These are phyloP conservation scores for Botrytis aclada DNA, from an alignment of 2,329 filamentous ascomycete species.

Conservation along the genomic window DNA sequence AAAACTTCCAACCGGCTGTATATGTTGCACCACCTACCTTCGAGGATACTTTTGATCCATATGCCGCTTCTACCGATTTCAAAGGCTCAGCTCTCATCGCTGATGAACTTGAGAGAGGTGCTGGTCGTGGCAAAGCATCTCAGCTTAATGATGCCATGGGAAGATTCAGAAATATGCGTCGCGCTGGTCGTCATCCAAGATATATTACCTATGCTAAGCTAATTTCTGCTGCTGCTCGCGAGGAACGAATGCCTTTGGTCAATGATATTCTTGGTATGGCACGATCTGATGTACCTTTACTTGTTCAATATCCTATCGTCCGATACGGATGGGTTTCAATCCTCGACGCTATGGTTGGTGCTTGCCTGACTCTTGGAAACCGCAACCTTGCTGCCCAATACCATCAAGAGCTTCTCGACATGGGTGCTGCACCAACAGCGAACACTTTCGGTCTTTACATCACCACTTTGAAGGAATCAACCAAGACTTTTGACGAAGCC, in stretches of 20 bases:
- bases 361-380: conserved; percentile 79
- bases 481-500: conserved; percentile 96
- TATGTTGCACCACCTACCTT: conserved; percentile 58
- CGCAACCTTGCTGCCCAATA: conserved; percentile 78
- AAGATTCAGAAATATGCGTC: conserved; percentile 90
- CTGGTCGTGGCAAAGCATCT: conserved; percentile 58
- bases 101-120: conserved; percentile 80
- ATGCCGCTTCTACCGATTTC: conserved; percentile 86
- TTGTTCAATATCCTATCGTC: conserved; percentile 80
- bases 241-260: conserved; percentile 76
- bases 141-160: conserved; percentile 76
- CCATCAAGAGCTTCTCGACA: conserved; percentile 86
- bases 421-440: conserved; percentile 87
- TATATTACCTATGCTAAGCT: conserved; percentile 98
- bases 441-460: conserved; percentile 99
- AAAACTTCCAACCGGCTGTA: conserved; percentile 49
- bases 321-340: conserved; percentile 96
- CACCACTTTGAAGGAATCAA: conserved; percentile 95
- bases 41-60: conserved; percentile 87
- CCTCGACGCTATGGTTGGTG: conserved; percentile 92
- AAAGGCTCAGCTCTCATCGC: conserved; percentile 89
- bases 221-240: conserved; percentile 83
- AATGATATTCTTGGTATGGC: conserved; percentile 89
- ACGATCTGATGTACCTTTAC: conserved; percentile 79
- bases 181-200: conserved; percentile 82